These are phyloP conservation scores for Thermochaetoides thermophila DNA, from an alignment of 495 filamentous ascomycete species.

Conservation along the genomic window DNA sequence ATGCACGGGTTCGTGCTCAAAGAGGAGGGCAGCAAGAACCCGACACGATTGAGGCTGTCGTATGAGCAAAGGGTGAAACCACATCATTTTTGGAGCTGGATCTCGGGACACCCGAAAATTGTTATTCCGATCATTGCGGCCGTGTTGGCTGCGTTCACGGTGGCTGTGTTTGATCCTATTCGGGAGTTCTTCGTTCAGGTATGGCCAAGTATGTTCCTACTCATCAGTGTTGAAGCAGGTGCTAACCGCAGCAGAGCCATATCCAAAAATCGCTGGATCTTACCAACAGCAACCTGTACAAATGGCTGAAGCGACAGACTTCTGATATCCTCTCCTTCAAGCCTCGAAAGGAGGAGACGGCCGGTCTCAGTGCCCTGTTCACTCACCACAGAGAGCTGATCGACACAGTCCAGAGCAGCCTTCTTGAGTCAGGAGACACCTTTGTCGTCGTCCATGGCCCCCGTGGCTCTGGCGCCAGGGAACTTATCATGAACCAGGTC, in stretches of 20 bases:
- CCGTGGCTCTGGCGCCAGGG: constrained; percentile 78
- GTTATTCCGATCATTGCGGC: constrained; percentile 73
- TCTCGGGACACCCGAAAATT: constrained; percentile 75
- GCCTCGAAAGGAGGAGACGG: constrained; percentile 43
- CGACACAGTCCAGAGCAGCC: constrained; percentile 66
- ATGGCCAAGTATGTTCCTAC: not conserved
- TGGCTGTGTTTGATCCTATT: constrained; percentile 85
- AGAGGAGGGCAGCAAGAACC: constrained; percentile 58
- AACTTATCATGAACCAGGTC: constrained; percentile 72
- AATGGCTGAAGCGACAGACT: constrained; percentile 70
- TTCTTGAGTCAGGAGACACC: constrained; percentile 73
- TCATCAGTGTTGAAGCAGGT: too few relatives aligned
- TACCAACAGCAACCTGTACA: constrained; percentile 51
- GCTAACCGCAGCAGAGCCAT: constrained; percentile 35
- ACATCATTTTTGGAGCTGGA: constrained; percentile 74
- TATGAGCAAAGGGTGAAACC: constrained; percentile 65
- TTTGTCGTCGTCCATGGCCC: constrained; percentile 93
- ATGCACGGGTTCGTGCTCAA: constrained; percentile 68
- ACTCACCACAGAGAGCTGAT: constrained; percentile 73
- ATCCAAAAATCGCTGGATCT: constrained; percentile 64
- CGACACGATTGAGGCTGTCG: constrained; percentile 59
- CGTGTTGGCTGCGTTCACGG: constrained; percentile 65
- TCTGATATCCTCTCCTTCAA: constrained; percentile 45
- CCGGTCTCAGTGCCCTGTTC: constrained; percentile 67
- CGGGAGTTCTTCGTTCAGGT: constrained; percentile 78